phyloP scores from a whole-genome alignment of 495 filamentous ascomycete species.

The Penicillium atrosanguineum region DNA sequence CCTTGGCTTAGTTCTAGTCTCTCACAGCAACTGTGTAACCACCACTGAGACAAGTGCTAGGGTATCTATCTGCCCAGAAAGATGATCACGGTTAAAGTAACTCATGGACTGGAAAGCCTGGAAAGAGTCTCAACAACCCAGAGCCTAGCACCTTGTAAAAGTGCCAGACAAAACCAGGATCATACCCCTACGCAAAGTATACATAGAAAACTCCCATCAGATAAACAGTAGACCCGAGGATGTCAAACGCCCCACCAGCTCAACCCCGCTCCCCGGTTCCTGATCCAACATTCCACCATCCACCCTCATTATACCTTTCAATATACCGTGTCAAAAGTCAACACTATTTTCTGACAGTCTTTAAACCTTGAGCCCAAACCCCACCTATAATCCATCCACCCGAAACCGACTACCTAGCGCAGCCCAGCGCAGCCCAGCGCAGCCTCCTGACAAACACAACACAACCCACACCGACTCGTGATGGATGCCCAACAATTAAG shows the following conservation, averaged over 20 bases:
- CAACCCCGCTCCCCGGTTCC: neutral
- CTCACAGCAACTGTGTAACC: neutral
- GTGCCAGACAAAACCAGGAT: neutral
- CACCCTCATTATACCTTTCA: neutral
- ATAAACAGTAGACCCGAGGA: neutral
- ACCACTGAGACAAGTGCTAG: neutral
- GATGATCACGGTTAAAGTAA: neutral
- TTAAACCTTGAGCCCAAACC: neutral
- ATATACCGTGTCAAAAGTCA: neutral
- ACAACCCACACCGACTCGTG: neutral
- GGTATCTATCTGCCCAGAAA: neutral
- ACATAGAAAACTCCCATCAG: neutral
- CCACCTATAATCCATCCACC: neutral
- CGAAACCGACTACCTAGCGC: neutral
- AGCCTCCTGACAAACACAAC: neutral
- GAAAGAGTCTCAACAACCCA: neutral
- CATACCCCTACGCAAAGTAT: neutral
- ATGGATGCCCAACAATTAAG: conserved; percentile 35
- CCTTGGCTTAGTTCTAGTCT: neutral
- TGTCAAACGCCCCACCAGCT: neutral
- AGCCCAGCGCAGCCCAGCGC: neutral
- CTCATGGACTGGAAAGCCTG: neutral
- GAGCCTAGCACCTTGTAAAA: neutral
- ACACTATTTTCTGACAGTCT: too few species aligned
- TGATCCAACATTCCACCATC: neutral